phyloP scores from a whole-genome alignment of 345 rosid species.

The Cardiospermum halicacabum region DNA sequence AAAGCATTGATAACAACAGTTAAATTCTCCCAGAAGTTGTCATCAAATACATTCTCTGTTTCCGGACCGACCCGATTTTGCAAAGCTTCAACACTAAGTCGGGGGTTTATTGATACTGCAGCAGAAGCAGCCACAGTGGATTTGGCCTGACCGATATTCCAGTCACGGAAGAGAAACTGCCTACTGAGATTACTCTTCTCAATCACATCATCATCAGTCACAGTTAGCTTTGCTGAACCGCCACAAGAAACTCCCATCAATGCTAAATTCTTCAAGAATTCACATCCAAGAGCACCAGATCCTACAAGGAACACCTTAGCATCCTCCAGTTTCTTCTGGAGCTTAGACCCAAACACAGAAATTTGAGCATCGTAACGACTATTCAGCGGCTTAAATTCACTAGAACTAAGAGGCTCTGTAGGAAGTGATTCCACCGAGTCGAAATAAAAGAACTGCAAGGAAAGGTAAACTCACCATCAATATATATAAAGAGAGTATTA shows the following conservation, averaged over 20 bases:
- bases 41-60: constrained; percentile 90
- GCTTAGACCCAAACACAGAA: constrained; percentile 91
- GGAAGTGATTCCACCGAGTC: constrained; percentile 97
- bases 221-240: constrained; percentile 66
- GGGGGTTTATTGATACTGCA: constrained; percentile 70
- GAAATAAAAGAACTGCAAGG: constrained; percentile 84
- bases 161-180: constrained; percentile 96
- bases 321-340: constrained; percentile 92
- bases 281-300: constrained; percentile 99
- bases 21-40: constrained; percentile 86
- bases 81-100: constrained; percentile 72
- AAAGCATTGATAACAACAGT: constrained; percentile 82
- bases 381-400: constrained; percentile 62
- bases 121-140: constrained; percentile 98
- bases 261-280: constrained; percentile 89
- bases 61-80: constrained; percentile 96
- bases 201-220: constrained; percentile 99
- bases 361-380: constrained; percentile 96
- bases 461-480: constrained; percentile 10
- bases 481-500: constrained; percentile 9
- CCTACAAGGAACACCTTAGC: constrained; percentile 80
- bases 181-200: constrained; percentile 99
- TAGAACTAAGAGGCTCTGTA: constrained; percentile 58
- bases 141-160: constrained; percentile 99
- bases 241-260: constrained; percentile 97